A percentile compares a stretch with the other conserved stretches of the same genome.
Evolutionary conservation across 1,284 basidiomycete genomes (phyloP).

Genomic region (Sphagnurus paluster): DNA sequence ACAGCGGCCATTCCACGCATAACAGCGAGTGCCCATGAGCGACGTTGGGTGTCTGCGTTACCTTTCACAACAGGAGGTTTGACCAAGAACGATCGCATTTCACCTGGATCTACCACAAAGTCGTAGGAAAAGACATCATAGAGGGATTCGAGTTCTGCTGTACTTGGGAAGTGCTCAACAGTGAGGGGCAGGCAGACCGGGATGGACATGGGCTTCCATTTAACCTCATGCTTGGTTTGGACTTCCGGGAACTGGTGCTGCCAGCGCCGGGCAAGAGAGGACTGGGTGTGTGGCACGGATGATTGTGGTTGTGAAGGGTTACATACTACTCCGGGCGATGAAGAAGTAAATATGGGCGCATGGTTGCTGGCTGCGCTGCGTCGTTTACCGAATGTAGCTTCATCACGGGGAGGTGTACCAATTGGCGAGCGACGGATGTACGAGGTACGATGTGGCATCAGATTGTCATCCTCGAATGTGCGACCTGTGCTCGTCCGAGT

Average conservation of each 20-base stretch:
- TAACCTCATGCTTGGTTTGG: constrained; percentile 84
- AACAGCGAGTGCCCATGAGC: constrained; percentile 78
- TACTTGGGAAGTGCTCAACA: constrained; percentile 85
- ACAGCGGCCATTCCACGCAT: constrained; percentile 95
- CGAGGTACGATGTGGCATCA: constrained; percentile 36
- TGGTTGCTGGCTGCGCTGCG: constrained; percentile 47
- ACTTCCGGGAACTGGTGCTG: constrained; percentile 84
- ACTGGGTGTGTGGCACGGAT: constrained; percentile 58
- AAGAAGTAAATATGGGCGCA: constrained; percentile 45
- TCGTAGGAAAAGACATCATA: constrained; percentile 85
- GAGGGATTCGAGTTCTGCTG: constrained; percentile 71
- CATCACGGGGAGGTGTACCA: constrained; percentile 68
- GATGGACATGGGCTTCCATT: constrained; percentile 87
- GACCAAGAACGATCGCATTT: constrained; percentile 82
- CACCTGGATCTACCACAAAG: constrained; percentile 74
- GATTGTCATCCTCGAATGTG: constrained; percentile 56
- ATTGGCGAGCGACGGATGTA: constrained; percentile 59
- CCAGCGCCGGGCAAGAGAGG: constrained; percentile 81
- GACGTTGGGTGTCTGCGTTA: constrained; percentile 55
- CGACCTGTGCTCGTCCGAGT: constrained; percentile 45
- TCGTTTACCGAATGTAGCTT: constrained; percentile 53
- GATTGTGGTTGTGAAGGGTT: constrained; percentile 68
- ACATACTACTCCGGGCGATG: constrained; percentile 48
- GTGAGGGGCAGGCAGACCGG: constrained; percentile 91
- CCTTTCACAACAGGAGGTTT: constrained; percentile 53